Evolutionary conservation across 2,329 filamentous ascomycete genomes (phyloP).

Genomic region (Rhynchosporium agropyri): DNA sequence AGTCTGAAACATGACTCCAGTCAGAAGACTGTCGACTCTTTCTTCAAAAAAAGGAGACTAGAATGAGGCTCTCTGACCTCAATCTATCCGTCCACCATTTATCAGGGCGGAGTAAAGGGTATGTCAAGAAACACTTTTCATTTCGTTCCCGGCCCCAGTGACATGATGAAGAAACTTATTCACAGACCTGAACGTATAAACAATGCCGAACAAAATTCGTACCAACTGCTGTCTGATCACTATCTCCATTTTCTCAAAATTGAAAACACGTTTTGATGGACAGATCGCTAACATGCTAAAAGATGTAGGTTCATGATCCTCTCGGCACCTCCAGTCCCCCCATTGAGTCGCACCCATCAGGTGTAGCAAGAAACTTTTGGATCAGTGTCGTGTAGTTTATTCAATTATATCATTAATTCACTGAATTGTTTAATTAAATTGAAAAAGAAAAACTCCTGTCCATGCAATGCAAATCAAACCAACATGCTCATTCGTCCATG

Average conservation of each 20-base stretch:
- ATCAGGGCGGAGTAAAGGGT: constrained; percentile 42
- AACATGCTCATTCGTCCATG: background rate
- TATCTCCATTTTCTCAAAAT: constrained; percentile 17
- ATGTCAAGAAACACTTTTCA: constrained; percentile 40
- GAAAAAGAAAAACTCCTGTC: constrained; percentile 1
- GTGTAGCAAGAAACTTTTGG: no score
- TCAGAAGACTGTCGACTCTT: constrained; percentile 76
- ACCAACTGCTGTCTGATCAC: constrained; percentile 81
- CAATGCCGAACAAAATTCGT: constrained; percentile 51
- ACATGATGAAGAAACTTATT: constrained; percentile 72
- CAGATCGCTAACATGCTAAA: constrained; percentile 19
- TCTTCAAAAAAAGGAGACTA: constrained; percentile 65
- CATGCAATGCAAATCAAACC: background rate
- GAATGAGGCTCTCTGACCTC: constrained; percentile 21
- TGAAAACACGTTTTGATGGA: background rate
- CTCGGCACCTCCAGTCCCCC: no score
- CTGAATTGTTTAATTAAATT: background rate
- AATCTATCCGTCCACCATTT: background rate
- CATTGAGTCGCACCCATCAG: no score
- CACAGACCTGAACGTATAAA: constrained; percentile 69
- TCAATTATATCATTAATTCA: no score
- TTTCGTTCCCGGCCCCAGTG: constrained; percentile 35
- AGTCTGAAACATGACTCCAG: constrained; percentile 73
- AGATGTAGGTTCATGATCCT: background rate
- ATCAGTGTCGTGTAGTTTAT: no score